phyloP scores from a whole-genome alignment of 805 yeast species.

The Teunomyces atbi region DNA sequence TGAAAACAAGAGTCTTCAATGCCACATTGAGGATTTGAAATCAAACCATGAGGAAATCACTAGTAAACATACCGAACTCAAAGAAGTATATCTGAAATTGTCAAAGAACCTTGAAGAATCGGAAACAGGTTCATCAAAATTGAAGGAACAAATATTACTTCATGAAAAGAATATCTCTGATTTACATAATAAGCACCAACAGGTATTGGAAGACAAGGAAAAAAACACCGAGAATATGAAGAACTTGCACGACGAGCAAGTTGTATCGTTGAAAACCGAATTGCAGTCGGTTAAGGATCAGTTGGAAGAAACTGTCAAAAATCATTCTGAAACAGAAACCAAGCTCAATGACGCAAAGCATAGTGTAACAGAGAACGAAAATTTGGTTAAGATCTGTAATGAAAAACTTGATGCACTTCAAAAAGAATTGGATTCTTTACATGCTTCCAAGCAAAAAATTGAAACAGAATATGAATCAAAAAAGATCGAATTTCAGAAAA shows the following conservation, averaged over 20 bases:
- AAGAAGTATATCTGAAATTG: not conserved
- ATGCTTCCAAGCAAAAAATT: not conserved
- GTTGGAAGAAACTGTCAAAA: not conserved
- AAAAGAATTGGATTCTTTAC: not conserved
- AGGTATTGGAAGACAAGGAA: not conserved
- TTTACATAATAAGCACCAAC: not conserved
- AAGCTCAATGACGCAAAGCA: not conserved
- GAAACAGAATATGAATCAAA: not conserved
- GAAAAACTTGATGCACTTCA: not conserved
- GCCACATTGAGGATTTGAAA: constrained; percentile 1
- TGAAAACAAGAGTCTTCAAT: constrained; percentile 4
- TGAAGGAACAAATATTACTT: constrained; percentile 6
- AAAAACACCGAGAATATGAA: not conserved
- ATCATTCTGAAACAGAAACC: not conserved
- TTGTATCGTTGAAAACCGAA: not conserved
- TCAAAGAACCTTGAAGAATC: constrained; percentile 3
- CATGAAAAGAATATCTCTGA: constrained; percentile 2
- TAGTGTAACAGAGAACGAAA: not conserved
- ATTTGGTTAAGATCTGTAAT: not conserved
- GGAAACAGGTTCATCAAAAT: not conserved
- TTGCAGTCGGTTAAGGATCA: constrained; percentile 7
- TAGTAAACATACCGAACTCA: constrained; percentile 2
- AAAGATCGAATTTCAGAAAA: not conserved
- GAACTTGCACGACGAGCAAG: not conserved
- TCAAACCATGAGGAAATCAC: not conserved